Evolutionary conservation across 1,284 basidiomycete species (phyloP).

Genomic region (Athelia sp.): DNA sequence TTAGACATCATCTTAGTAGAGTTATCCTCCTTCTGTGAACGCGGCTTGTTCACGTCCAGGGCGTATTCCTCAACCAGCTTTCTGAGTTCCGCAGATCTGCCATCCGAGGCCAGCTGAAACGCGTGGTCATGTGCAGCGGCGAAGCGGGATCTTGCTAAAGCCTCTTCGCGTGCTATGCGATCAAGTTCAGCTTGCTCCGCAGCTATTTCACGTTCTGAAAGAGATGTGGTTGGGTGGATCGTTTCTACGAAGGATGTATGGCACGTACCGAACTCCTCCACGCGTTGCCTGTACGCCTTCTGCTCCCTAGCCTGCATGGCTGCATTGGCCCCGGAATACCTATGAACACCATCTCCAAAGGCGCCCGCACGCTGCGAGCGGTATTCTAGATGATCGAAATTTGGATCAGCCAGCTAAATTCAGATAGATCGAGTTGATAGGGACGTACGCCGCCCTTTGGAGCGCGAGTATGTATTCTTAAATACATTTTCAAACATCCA

Average conservation of each 20-base stretch:
- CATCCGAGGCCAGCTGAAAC: conserved; percentile 24
- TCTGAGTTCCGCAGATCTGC: conserved; percentile 20
- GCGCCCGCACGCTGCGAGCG: conserved; percentile 17
- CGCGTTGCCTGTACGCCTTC: conserved; percentile 25
- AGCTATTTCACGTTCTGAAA: conserved; percentile 25
- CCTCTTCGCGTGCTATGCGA: conserved; percentile 18
- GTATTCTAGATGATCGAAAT: conserved; percentile 16
- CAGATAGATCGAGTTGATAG: neutral
- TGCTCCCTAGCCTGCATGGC: conserved; percentile 22
- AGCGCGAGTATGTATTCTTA: conserved; percentile 18
- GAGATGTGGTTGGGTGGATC: neutral
- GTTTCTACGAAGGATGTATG: conserved; percentile 1
- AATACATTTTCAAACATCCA: conserved; percentile 30
- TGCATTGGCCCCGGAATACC: conserved; percentile 8
- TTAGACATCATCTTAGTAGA: conserved; percentile 5
- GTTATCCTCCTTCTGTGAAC: conserved; percentile 18
- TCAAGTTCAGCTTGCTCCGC: conserved; percentile 23
- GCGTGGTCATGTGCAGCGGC: conserved; percentile 22
- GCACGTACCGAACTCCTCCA: conserved; percentile 25
- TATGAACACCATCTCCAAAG: conserved; percentile 7
- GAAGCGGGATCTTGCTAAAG: conserved; percentile 17
- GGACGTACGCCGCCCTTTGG: conserved; percentile 22
- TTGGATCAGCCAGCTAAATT: no score
- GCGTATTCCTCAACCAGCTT: conserved; percentile 20
- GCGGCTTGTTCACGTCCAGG: conserved; percentile 27